A percentile compares a stretch with the other conserved stretches of the same genome.
These are phyloP conservation scores for Triangularia verruculosa DNA, from an alignment of 2,329 filamentous ascomycete genomes.

Conservation along the genomic window DNA sequence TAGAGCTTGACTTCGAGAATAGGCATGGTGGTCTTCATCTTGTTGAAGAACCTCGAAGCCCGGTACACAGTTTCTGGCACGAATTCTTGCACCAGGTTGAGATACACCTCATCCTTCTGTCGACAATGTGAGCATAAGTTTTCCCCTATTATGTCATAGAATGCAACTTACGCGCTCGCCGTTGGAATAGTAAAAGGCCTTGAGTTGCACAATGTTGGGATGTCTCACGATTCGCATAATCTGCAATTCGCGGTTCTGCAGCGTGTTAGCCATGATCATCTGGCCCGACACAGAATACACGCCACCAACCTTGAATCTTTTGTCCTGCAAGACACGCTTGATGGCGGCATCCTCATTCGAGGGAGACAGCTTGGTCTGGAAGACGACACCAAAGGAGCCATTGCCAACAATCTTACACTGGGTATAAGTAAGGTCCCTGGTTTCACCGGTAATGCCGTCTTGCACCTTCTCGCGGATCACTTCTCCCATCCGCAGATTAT, in stretches of 20 bases:
- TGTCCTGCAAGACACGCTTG: slow-evolving; percentile 98
- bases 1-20: slow-evolving; percentile 98
- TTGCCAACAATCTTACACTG: slow-evolving; percentile 99
- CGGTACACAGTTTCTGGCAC: slow-evolving; percentile 98
- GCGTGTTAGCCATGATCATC: slow-evolving; percentile 2
- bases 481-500: slow-evolving; percentile 91
- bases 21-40: slow-evolving; percentile 99
- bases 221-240: slow-evolving; percentile 99
- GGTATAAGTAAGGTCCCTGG: slow-evolving; percentile 94
- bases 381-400: slow-evolving; percentile 97
- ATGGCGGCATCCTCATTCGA: slow-evolving; percentile 97
- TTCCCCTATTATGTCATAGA: not conserved
- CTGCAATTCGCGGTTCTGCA: slow-evolving; percentile 96
- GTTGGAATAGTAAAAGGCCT: slow-evolving; percentile 99
- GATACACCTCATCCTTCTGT: slow-evolving; percentile 96
- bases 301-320: slow-evolving; percentile 87
- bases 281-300: not conserved
- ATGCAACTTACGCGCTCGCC: slow-evolving; percentile 76
- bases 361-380: slow-evolving; percentile 98
- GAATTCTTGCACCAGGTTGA: slow-evolving; percentile 96
- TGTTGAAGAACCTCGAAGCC: slow-evolving; percentile 98
- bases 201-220: slow-evolving; percentile 97
- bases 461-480: slow-evolving; percentile 98
- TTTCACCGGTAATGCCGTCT: slow-evolving; percentile 95
- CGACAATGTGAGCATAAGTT: slow-evolving; percentile 7